Base-by-base conservation (phyloP, 495 filamentous ascomycete species). In the Lasiosphaeria ovina region DNA sequence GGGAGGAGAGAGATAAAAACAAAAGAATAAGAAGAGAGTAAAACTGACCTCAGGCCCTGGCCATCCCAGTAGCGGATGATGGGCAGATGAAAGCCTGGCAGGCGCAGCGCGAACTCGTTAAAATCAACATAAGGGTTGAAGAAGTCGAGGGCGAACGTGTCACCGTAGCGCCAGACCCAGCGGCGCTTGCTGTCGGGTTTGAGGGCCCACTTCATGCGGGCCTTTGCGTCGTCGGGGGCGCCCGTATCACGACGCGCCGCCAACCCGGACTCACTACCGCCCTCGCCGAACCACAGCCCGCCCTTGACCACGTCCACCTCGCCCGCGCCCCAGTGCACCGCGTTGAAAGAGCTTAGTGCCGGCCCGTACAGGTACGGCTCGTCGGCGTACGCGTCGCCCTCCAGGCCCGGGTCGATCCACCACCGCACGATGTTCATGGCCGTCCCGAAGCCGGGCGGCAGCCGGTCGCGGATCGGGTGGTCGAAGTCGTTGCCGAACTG, bases 401-500 rank as follows among this genome's bases (percentile, higher is more conserved):
- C 89, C 0, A 98, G 76, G 0, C 90, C 88, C 0, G 93, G 93
- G 68, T 98, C 94, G 50, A 97, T 83, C 62, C 82, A 83, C 86
- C 90, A 93, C 70, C 89, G 90, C 14, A 92, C 90, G 6, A 96
- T 83, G 35, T 83, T 87, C 72, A 96, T 85, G 0, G 91, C 91
- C 0, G 88, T 84, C 53, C 80, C 81, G 70, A 97, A 96, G 5
- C 92, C 93, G 0, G 88, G 89, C 0, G 94, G 94, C 0, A 98
- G 78, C n/a, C 86, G 81, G 64, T 94, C 87, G 44, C 90, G 84
- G 59, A 98, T 90, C 0, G 93, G 90, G 33, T 87, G 83, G 64
- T 94, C 91, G 61, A 97, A 97, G 74, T 96, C 89, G 71, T 97
- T 97, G 16, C 93, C 93, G 59, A 92, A 96, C 38, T 97, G 81